Base-by-base conservation (phyloP, 495 filamentous ascomycete genomes). In the Xylaria longipes region DNA sequence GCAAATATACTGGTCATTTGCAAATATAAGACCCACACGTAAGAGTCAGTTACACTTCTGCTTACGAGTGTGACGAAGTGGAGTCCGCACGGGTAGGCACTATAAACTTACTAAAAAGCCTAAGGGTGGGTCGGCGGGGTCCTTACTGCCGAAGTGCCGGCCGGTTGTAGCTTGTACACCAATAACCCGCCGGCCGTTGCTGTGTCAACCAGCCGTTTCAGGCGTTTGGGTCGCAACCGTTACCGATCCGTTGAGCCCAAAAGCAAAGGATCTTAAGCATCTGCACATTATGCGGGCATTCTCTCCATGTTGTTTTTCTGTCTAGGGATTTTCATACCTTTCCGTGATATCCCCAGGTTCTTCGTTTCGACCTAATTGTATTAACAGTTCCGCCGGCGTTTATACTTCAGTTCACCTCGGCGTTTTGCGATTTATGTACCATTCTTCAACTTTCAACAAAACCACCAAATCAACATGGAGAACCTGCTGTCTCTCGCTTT, bases 401-500 rank as follows among this genome's bases (percentile, higher is more conserved):
- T 57, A 60, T 57, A 37, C 9, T 65, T 27, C 60, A 50, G 61
- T 43, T n/a, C 62, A 50, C 58, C 75, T 78, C 72, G 62, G 71
- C 72, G 46, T 70, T 77, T 70, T 70, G 64, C 56, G 71, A 54
- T 75, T 56, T 60, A 27, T 69, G 15, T 71, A 62, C 22, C 27
- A 25, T 56, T 45, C 61, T 29, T 35, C 65, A 57, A 41, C 33
- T 64, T 57, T 56, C 33, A 45, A 52, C 27, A 20, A 63, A 37
- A 69, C 37, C 27, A 35, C 25, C 65, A 70, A 75, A 71, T n/a
- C 66, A 48, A 52, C 75, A 98, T 99, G 96, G 96, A 99, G 84
- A 88, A 93, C 63, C 87, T 99, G 31, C 84, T 99, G 71, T 95
- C 94, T 22, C 90, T 97, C 77, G 93, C 95, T 71, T 99, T 99